A percentile compares a stretch with the other conserved stretches of the same genome.
Evolutionary conservation across 2,329 filamentous ascomycete genomes (phyloP).

Genomic region (Sporothrix luriei): DNA sequence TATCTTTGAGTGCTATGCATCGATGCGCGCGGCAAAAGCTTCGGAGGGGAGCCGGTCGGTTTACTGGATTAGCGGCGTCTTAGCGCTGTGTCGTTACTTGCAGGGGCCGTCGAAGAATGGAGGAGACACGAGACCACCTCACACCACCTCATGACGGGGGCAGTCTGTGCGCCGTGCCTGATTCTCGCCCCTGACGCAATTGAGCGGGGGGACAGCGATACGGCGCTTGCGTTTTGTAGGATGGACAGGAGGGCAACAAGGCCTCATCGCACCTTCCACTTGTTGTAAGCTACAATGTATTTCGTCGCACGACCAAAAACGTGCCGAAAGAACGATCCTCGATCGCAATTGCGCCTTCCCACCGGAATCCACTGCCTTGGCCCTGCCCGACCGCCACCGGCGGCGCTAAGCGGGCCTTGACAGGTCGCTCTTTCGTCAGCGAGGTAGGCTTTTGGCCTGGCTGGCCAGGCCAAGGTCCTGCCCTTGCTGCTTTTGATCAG

Average conservation of each 20-base stretch:
- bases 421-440: not conserved
- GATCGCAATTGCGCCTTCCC: constrained; percentile 4
- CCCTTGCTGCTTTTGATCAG: constrained; percentile 4
- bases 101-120: not conserved
- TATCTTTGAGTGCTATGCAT: not conserved
- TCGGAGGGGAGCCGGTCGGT: not conserved
- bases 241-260: constrained; percentile 2
- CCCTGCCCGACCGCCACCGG: constrained; percentile 4
- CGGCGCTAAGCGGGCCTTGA: not conserved
- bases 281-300: too few species aligned
- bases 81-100: constrained; percentile 1
- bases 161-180: constrained; percentile 11
- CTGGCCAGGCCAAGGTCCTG: not conserved
- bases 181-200: not conserved
- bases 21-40: constrained; percentile 16
- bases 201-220: not conserved
- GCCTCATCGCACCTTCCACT: constrained; percentile 6
- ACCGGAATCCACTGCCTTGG: constrained; percentile 12
- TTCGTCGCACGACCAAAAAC: too few species aligned
- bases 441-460: not conserved
- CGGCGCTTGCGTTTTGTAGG: constrained; percentile 9
- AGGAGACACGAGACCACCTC: constrained; percentile 19
- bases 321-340: not conserved
- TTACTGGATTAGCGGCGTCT: constrained; percentile 21
- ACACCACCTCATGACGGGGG: not conserved